Percentiles rank a stretch among this genome's conserved stretches.
phyloP scores from a whole-genome alignment of 495 filamentous ascomycete genomes.

The Lepraria neglecta region DNA sequence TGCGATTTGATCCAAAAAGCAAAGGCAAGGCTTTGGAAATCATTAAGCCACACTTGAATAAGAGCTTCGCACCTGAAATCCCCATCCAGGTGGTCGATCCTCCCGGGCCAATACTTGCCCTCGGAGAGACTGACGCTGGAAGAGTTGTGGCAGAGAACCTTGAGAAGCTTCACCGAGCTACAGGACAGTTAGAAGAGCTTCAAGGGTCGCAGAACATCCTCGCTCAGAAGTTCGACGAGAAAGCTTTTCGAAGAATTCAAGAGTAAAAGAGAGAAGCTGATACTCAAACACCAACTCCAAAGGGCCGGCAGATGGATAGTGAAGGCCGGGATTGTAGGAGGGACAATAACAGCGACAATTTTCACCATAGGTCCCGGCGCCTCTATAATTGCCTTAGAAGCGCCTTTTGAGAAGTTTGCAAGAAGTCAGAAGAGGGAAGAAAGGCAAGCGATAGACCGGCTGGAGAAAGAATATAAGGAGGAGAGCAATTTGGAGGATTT shows the following conservation, averaged over 20 bases:
- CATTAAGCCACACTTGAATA: conserved; percentile 18
- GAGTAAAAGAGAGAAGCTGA: conserved; percentile 13
- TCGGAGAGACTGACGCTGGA: conserved; percentile 23
- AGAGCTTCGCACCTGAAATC: conserved; percentile 16
- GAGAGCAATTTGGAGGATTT: no score
- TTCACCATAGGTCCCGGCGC: conserved; percentile 23
- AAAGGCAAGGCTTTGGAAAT: conserved; percentile 18
- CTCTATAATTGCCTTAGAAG: conserved; percentile 16
- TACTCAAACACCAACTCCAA: conserved; percentile 10
- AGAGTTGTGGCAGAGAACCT: conserved; percentile 19
- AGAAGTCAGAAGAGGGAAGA: conserved; percentile 9
- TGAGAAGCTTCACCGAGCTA: conserved; percentile 1
- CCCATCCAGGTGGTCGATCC: conserved; percentile 19
- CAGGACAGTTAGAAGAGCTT: not conserved
- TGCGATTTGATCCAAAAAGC: conserved; percentile 14
- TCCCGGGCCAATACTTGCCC: conserved; percentile 14
- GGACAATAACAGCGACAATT: conserved; percentile 16
- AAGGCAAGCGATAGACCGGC: not conserved
- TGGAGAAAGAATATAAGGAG: conserved; percentile 15
- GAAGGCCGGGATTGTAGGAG: conserved; percentile 18
- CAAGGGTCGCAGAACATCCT: conserved; percentile 1
- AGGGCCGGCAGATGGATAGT: conserved; percentile 16
- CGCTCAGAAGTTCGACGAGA: conserved; percentile 14
- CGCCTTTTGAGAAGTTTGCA: conserved; percentile 14
- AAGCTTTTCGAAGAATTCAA: conserved; percentile 21